Conservation (phyloP, 768 basidiomycete genomes). For the Lentinula sp. region DNA sequence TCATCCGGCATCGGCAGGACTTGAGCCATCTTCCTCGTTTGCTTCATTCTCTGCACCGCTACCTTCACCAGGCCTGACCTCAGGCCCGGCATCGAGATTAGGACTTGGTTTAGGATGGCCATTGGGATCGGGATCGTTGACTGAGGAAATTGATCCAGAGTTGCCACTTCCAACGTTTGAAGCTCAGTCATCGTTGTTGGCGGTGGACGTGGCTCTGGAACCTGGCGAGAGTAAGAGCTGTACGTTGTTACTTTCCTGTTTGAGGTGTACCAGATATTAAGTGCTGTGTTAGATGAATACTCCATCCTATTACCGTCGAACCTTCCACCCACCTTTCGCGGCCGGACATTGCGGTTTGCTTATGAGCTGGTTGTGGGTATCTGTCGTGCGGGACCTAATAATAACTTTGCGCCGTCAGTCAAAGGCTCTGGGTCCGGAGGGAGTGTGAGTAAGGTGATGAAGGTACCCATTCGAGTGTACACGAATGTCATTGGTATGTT, state of each 20-base stretch:
- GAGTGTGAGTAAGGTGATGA: conserved; percentile 73
- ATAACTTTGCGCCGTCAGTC: conserved; percentile 19
- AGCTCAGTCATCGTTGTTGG: conserved; percentile 80
- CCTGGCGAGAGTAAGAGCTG: conserved; percentile 86
- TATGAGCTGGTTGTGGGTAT: conserved; percentile 90
- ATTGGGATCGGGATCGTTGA: background rate
- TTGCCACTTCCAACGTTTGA: conserved; percentile 79
- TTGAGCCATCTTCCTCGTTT: conserved; percentile 7
- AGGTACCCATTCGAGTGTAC: conserved; percentile 87
- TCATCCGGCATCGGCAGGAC: background rate
- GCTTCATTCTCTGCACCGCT: conserved; percentile 11
- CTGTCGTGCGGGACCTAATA: conserved; percentile 50
- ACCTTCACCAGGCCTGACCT: background rate
- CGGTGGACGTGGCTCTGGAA: conserved; percentile 73
- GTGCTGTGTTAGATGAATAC: conserved; percentile 61
- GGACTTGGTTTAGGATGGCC: conserved; percentile 4
- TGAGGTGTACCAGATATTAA: background rate
- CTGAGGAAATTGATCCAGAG: conserved; percentile 53
- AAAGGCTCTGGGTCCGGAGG: conserved; percentile 26
- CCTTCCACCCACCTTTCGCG: conserved; percentile 88
- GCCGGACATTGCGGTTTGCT: conserved; percentile 76
- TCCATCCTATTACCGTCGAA: conserved; percentile 66
- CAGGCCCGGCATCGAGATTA: background rate
- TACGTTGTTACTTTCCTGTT: conserved; percentile 32
- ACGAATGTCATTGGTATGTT: conserved; percentile 53